A percentile compares a stretch with the other conserved stretches of the same genome.
phyloP scores from a whole-genome alignment of 2,329 filamentous ascomycete genomes.

The Hymenoscyphus occultus region DNA sequence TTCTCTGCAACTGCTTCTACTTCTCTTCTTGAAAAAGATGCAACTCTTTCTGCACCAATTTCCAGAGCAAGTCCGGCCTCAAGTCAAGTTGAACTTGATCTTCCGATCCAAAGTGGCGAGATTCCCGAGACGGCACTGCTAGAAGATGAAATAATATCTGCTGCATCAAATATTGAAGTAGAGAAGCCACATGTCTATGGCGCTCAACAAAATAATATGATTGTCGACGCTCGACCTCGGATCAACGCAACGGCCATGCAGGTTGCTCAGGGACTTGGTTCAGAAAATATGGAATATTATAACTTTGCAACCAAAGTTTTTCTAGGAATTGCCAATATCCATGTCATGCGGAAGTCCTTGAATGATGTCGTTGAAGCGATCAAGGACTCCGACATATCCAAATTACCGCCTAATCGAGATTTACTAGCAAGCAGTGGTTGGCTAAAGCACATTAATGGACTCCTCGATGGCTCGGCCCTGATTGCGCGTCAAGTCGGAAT shows the following conservation, averaged over 20 bases:
- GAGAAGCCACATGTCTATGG: conserved; percentile 73
- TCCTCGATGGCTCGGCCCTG: conserved; percentile 79
- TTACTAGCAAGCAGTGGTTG: conserved; percentile 80
- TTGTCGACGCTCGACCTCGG: conserved; percentile 90
- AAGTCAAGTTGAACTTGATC: conserved; percentile 50
- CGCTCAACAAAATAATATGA: conserved; percentile 88
- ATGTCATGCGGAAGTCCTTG: conserved; percentile 92
- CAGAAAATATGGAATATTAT: conserved; percentile 98
- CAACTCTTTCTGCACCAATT: conserved; percentile 24
- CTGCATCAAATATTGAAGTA: conserved; percentile 45
- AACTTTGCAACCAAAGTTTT: conserved; percentile 88
- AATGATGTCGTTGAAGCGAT: conserved; percentile 84
- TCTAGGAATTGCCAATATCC: conserved; percentile 95
- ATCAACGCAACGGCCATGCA: conserved; percentile 96
- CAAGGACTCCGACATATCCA: conserved; percentile 87
- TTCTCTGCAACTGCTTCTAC: conserved; percentile 61
- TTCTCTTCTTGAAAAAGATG: conserved; percentile 29
- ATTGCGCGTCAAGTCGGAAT: conserved; percentile 88
- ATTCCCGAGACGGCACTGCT: conserved; percentile 60
- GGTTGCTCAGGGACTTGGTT: conserved; percentile 77
- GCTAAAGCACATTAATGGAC: conserved; percentile 82
- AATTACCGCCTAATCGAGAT: conserved; percentile 77
- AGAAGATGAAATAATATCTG: conserved; percentile 64
- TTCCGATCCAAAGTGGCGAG: conserved; percentile 43
- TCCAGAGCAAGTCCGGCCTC: conserved; percentile 41